These are phyloP conservation scores for Penicillium nucicola DNA, from an alignment of 495 filamentous ascomycete genomes.

Conservation along the genomic window DNA sequence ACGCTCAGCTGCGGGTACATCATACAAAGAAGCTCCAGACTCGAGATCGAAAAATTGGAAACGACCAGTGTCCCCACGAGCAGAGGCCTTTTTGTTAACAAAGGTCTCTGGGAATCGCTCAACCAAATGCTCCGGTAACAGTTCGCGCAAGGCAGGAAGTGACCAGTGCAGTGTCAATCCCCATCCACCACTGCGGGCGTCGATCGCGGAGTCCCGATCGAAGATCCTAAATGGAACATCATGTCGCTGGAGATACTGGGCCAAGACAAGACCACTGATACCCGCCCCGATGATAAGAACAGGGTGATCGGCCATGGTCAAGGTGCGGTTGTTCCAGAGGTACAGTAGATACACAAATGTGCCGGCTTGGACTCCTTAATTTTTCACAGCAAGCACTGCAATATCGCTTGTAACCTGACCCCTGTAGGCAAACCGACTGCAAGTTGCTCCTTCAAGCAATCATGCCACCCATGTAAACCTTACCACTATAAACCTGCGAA, in stretches of 20 bases:
- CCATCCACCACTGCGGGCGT: conserved; percentile 51
- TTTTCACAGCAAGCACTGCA: too few relatives aligned
- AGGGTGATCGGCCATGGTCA: conserved; percentile 18
- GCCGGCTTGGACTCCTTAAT: too few relatives aligned
- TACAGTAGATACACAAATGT: too few relatives aligned
- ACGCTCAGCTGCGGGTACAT: conserved; percentile 45
- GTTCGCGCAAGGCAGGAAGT: conserved; percentile 43
- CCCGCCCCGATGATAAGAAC: conserved; percentile 60
- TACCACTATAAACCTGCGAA: too few relatives aligned
- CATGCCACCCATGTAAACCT: too few relatives aligned
- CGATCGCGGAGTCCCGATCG: conserved; percentile 48
- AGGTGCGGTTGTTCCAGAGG: background rate
- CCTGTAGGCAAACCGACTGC: too few relatives aligned
- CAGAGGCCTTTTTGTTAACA: conserved; percentile 43
- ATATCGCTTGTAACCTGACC: too few relatives aligned
- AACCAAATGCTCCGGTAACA: conserved; percentile 49
- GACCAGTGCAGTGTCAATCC: conserved; percentile 60
- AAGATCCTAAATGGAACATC: conserved; percentile 48
- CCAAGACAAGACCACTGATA: conserved; percentile 56
- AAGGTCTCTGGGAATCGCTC: conserved; percentile 46
- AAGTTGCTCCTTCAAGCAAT: too few relatives aligned
- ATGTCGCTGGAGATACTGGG: conserved; percentile 52
- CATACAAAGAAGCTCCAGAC: conserved; percentile 41
- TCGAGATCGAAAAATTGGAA: conserved; percentile 54
- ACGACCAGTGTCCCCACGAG: conserved; percentile 44